Evolutionary conservation across 768 basidiomycete species (phyloP).

Genomic region (Serendipita sp.): DNA sequence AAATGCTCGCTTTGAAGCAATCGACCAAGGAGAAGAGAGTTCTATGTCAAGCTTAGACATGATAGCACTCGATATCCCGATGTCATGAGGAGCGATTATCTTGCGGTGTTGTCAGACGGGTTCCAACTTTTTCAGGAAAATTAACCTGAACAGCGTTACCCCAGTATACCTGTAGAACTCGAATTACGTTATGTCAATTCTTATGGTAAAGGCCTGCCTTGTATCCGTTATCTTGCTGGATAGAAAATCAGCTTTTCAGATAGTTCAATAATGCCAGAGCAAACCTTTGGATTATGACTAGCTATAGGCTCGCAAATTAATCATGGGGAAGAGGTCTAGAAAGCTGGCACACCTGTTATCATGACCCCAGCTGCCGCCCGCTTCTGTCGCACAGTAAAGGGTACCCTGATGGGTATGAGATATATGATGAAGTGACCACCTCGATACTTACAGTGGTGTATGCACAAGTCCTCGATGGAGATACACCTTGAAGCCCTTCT

Average conservation of each 20-base stretch:
- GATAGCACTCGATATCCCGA: constrained; percentile 56
- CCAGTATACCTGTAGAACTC: constrained; percentile 55
- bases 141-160: constrained; percentile 69
- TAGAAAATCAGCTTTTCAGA: not conserved
- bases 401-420: constrained; percentile 37
- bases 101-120: constrained; percentile 19
- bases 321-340: constrained; percentile 6
- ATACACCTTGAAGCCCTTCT: constrained; percentile 49
- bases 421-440: not conserved
- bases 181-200: constrained; percentile 1
- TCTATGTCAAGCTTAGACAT: constrained; percentile 38
- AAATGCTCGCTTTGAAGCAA: constrained; percentile 22
- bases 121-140: not conserved
- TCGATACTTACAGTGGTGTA: constrained; percentile 48
- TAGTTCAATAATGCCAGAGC: constrained; percentile 3
- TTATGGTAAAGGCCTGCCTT: constrained; percentile 32
- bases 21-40: constrained; percentile 16
- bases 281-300: constrained; percentile 73
- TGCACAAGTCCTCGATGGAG: constrained; percentile 55
- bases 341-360: constrained; percentile 50
- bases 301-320: constrained; percentile 24
- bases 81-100: constrained; percentile 76
- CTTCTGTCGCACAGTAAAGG: constrained; percentile 52
- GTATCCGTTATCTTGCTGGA: constrained; percentile 72
- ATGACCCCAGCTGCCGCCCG: constrained; percentile 70